Conservation (phyloP, 768 basidiomycete genomes). For the Xerocomellus chrysenteron region DNA sequence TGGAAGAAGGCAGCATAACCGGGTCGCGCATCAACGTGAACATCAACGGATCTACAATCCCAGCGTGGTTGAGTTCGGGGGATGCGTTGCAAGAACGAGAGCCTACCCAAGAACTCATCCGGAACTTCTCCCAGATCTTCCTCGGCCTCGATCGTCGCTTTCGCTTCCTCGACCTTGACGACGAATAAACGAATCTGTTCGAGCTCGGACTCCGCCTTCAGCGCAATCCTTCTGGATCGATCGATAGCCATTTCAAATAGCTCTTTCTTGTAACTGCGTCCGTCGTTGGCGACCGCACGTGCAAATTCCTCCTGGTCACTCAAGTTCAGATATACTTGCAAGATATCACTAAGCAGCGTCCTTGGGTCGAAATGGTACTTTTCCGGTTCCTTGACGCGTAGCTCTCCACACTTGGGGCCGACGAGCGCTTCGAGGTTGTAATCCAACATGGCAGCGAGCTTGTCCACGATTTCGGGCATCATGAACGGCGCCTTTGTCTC, state of each 20-base stretch:
- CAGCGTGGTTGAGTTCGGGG: neutral
- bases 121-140: constrained; percentile 92
- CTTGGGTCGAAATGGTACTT: constrained; percentile 89
- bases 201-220: constrained; percentile 82
- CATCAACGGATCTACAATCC: constrained; percentile 78
- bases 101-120: constrained; percentile 89
- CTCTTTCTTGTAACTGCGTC: constrained; percentile 82
- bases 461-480: constrained; percentile 94
- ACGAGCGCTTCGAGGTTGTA: constrained; percentile 89
- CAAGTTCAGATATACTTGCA: constrained; percentile 89
- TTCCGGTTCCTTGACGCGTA: constrained; percentile 82
- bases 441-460: constrained; percentile 94
- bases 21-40: constrained; percentile 94
- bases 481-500: constrained; percentile 92
- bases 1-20: constrained; percentile 84
- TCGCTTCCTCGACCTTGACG: constrained; percentile 79
- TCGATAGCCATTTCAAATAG: constrained; percentile 78
- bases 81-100: neutral
- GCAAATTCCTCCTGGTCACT: constrained; percentile 78
- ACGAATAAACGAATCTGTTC: constrained; percentile 68
- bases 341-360: constrained; percentile 76
- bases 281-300: constrained; percentile 88
- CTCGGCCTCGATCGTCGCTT: constrained; percentile 78
- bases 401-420: constrained; percentile 84
- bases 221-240: constrained; percentile 55